Conservation (phyloP, 306 rosid species). For the Quercus ilex region DNA sequence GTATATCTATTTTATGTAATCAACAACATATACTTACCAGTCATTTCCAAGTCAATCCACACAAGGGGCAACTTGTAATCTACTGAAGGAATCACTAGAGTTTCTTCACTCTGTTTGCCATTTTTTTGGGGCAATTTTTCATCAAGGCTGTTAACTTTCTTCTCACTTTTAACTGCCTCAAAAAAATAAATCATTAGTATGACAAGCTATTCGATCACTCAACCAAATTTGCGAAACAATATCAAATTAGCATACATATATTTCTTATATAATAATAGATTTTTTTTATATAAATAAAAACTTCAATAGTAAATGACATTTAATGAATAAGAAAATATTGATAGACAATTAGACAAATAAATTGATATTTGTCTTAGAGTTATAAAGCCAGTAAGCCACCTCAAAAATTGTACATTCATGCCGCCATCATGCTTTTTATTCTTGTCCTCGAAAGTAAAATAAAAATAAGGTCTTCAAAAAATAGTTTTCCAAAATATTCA, state of each 20-base stretch:
- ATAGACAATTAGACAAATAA: not conserved
- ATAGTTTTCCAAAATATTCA: no score
- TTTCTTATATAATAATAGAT: not conserved
- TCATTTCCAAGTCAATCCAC: constrained; percentile 99
- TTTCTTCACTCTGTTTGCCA: constrained; percentile 19
- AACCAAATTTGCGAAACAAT: not conserved
- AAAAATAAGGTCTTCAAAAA: no score
- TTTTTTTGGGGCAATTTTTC: constrained; percentile 1
- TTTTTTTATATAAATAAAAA: no score
- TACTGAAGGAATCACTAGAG: constrained; percentile 19
- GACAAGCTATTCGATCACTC: constrained; percentile 4
- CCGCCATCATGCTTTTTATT: no score
- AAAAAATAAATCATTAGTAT: constrained; percentile 10
- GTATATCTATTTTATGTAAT: not conserved
- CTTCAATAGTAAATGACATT: no score
- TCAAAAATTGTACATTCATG: no score
- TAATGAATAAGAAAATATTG: not conserved
- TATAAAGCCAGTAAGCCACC: no score
- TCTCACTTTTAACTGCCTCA: constrained; percentile 48
- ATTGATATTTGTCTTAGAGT: not conserved
- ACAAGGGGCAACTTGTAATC: constrained; percentile 80
- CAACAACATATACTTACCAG: constrained; percentile 50
- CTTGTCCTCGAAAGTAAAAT: no score
- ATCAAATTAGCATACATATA: not conserved
- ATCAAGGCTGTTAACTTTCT: constrained; percentile 35